Evolutionary conservation across 2,329 filamentous ascomycete genomes (phyloP).

Genomic region (Fusarium haematococcum): DNA sequence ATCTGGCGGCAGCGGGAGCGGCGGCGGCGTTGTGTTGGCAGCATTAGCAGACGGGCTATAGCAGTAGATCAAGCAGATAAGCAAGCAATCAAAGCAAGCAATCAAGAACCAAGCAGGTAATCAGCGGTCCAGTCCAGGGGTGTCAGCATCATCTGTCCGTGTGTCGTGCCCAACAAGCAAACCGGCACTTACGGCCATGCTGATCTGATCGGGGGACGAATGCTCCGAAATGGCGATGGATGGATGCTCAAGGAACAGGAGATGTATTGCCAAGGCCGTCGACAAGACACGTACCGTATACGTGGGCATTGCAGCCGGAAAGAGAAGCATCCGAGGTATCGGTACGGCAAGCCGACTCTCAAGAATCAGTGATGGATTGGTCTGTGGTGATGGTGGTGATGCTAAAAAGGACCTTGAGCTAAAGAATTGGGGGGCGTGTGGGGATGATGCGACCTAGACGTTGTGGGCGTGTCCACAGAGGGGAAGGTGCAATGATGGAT

Average conservation of each 20-base stretch:
- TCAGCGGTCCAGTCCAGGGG: constrained; percentile 3
- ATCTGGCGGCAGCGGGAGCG: constrained; percentile 33
- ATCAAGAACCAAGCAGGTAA: not conserved
- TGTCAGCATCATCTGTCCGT: constrained; percentile 1
- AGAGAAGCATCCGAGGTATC: constrained; percentile 16
- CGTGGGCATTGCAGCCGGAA: not conserved
- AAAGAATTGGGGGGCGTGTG: constrained; percentile 25
- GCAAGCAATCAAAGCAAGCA: constrained; percentile 1
- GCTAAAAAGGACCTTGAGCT: not conserved
- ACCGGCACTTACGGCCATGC: constrained; percentile 25
- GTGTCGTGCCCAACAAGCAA: not conserved
- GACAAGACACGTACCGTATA: not conserved
- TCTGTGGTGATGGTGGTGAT: not conserved
- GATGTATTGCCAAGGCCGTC: not conserved
- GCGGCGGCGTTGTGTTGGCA: constrained; percentile 27
- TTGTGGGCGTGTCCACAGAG: constrained; percentile 2
- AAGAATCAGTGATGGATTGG: not conserved
- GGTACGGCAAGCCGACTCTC: constrained; percentile 11
- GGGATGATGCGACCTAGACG: not conserved
- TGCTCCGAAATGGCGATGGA: not conserved
- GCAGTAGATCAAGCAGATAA: constrained; percentile 8
- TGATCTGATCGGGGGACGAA: constrained; percentile 5
- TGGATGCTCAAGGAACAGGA: not conserved
- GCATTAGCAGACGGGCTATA: constrained; percentile 19
- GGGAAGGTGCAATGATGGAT: not conserved